Conservation (phyloP, 2,329 filamentous ascomycete species). For the Lecanicillium sp. region DNA sequence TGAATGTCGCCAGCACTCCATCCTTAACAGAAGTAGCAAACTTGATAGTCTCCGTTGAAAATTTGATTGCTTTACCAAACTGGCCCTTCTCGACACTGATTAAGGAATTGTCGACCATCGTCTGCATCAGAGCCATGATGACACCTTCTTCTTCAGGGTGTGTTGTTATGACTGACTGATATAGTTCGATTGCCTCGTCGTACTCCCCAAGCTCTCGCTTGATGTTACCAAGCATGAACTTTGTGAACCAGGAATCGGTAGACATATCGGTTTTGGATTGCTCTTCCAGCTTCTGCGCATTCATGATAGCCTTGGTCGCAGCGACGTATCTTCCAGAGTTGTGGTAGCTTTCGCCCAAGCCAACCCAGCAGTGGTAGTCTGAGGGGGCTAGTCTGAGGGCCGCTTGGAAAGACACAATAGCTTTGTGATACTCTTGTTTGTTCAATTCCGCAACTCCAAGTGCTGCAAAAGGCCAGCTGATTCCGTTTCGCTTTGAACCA, state of each 20-base stretch:
- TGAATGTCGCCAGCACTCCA: slow-evolving; percentile 68
- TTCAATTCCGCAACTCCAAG: slow-evolving; percentile 92
- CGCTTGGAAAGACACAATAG: slow-evolving; percentile 86
- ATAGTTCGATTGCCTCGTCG: slow-evolving; percentile 72
- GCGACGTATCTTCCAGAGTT: slow-evolving; percentile 89
- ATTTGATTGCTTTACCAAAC: slow-evolving; percentile 74
- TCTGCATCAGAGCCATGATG: slow-evolving; percentile 80
- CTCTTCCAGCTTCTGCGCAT: slow-evolving; percentile 72
- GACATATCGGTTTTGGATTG: slow-evolving; percentile 42
- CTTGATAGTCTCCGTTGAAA: slow-evolving; percentile 62
- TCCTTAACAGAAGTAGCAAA: slow-evolving; percentile 58
- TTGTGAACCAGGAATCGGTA: slow-evolving; percentile 85
- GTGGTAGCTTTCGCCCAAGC: slow-evolving; percentile 94
- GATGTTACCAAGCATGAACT: slow-evolving; percentile 94
- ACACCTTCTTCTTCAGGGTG: slow-evolving; percentile 78
- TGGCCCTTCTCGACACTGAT: slow-evolving; percentile 73
- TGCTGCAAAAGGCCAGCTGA: slow-evolving; percentile 94
- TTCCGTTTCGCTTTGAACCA: slow-evolving; percentile 85
- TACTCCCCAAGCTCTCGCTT: slow-evolving; percentile 88
- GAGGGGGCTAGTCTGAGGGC: slow-evolving; percentile 76
- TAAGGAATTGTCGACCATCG: slow-evolving; percentile 75
- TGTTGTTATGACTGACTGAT: slow-evolving; percentile 63
- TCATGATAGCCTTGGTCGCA: slow-evolving; percentile 83
- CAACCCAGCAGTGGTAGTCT: slow-evolving; percentile 95
- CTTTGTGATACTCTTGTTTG: slow-evolving; percentile 82